Conservation (phyloP, 2,329 filamentous ascomycete species). For the Malbranchea cinnamomea region DNA sequence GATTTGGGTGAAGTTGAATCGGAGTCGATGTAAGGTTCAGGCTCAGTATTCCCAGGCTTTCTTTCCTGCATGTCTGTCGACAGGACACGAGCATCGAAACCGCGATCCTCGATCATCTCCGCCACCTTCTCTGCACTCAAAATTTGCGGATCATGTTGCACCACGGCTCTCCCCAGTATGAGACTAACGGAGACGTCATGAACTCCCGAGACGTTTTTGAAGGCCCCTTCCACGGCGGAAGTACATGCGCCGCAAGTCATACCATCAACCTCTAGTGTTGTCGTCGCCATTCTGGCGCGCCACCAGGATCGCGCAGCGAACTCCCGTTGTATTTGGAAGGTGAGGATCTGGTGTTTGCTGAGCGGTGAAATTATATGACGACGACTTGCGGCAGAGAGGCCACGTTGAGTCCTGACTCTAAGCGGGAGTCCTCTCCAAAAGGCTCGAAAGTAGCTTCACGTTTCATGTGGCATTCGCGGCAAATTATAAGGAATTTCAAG, state of each 20-base stretch:
- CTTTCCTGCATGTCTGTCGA: slow-evolving; percentile 57
- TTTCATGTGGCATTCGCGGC: no score
- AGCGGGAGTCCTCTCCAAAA: no score
- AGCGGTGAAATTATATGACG: no score
- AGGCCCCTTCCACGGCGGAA: slow-evolving; percentile 83
- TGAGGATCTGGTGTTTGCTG: no score
- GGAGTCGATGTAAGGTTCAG: slow-evolving; percentile 18
- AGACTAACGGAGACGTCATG: slow-evolving; percentile 81
- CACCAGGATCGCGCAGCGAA: neutral
- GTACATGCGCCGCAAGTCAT: slow-evolving; percentile 87
- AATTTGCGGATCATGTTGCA: slow-evolving; percentile 68
- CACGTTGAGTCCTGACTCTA: no score
- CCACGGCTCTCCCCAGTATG: slow-evolving; percentile 88
- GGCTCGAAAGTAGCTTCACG: no score
- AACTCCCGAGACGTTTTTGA: slow-evolving; percentile 66
- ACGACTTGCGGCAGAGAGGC: no score
- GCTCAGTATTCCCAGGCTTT: slow-evolving; percentile 23
- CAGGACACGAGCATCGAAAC: slow-evolving; percentile 84
- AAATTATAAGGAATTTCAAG: no score
- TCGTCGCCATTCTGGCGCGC: slow-evolving; percentile 53
- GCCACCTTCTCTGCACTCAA: slow-evolving; percentile 62
- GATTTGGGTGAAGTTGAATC: slow-evolving; percentile 8
- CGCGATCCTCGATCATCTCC: slow-evolving; percentile 80
- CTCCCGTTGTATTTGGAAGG: slow-evolving; percentile 1
- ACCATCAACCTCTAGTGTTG: slow-evolving; percentile 77